Evolutionary conservation across 495 filamentous ascomycete genomes (phyloP).

Genomic region (Hypomontagnella submonticulosa): DNA sequence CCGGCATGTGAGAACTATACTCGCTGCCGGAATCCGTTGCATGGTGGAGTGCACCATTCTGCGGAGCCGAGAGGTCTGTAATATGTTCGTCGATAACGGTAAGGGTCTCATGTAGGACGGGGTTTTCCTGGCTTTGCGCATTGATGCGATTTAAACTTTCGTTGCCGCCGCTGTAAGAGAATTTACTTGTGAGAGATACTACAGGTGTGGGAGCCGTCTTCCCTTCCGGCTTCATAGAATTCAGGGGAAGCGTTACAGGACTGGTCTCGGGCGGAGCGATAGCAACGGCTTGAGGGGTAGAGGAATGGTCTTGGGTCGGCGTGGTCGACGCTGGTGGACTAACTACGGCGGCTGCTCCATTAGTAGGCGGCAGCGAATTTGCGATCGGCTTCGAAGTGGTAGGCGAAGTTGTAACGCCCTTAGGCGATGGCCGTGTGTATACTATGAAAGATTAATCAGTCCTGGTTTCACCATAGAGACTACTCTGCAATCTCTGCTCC

Average conservation of each 20-base stretch:
- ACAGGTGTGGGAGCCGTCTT: constrained; percentile 32
- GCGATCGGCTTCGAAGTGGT: constrained; percentile 42
- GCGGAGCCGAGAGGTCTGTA: constrained; percentile 83
- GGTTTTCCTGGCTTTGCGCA: constrained; percentile 66
- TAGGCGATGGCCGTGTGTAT: constrained; percentile 64
- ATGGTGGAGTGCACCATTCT: constrained; percentile 59
- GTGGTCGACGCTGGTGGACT: constrained; percentile 51
- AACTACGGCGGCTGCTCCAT: constrained; percentile 33
- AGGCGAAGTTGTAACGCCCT: constrained; percentile 41
- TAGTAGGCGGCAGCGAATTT: constrained; percentile 37
- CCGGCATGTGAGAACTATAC: constrained; percentile 81
- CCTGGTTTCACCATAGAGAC: constrained; percentile 3
- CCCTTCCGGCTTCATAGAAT: constrained; percentile 50
- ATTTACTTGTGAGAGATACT: constrained; percentile 38
- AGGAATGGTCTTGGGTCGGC: constrained; percentile 51
- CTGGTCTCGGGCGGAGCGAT: constrained; percentile 35
- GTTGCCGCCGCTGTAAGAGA: constrained; percentile 31
- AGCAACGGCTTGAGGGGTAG: constrained; percentile 28
- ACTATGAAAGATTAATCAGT: constrained; percentile 51
- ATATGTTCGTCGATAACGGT: constrained; percentile 99
- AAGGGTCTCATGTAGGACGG: constrained; percentile 95
- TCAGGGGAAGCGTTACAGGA: constrained; percentile 54
- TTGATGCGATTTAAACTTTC: constrained; percentile 43
- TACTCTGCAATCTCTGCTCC: not conserved
- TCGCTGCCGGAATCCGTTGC: constrained; percentile 89